Evolutionary conservation across 345 rosid genomes (phyloP).

Genomic region (Excoecaria cochinchinensis): DNA sequence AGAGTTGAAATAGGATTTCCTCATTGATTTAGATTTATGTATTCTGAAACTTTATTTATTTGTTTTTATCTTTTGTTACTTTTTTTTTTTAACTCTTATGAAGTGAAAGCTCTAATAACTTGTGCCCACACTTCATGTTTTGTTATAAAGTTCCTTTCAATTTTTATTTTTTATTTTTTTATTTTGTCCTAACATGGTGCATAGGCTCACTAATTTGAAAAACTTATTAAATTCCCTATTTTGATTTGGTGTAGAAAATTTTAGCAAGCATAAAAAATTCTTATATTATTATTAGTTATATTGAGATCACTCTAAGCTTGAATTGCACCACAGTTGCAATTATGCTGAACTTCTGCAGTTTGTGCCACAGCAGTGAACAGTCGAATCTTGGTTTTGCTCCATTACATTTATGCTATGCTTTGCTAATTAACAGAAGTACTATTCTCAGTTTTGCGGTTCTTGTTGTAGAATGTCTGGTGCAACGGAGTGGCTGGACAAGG

Average conservation of each 20-base stretch:
- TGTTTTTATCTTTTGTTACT: background rate
- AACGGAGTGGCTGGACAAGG: conserved; percentile 93
- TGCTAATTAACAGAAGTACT: conserved; percentile 1
- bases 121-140: background rate
- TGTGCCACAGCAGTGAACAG: background rate
- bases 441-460: background rate
- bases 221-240: background rate
- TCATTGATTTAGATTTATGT: background rate
- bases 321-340: background rate
- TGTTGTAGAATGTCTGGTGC: conserved; percentile 76
- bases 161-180: background rate
- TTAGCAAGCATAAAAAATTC: background rate
- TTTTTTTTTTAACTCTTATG: conserved; percentile 6
- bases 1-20: background rate
- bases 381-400: background rate
- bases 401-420: background rate
- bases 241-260: conserved; percentile 4
- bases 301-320: background rate
- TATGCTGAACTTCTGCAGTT: background rate
- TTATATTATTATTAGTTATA: background rate
- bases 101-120: conserved; percentile 5
- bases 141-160: background rate
- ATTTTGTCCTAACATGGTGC: background rate
- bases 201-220: background rate
- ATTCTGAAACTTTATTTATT: background rate